Base-by-base conservation (phyloP, 768 basidiomycete genomes). In the Suillus decipiens region DNA sequence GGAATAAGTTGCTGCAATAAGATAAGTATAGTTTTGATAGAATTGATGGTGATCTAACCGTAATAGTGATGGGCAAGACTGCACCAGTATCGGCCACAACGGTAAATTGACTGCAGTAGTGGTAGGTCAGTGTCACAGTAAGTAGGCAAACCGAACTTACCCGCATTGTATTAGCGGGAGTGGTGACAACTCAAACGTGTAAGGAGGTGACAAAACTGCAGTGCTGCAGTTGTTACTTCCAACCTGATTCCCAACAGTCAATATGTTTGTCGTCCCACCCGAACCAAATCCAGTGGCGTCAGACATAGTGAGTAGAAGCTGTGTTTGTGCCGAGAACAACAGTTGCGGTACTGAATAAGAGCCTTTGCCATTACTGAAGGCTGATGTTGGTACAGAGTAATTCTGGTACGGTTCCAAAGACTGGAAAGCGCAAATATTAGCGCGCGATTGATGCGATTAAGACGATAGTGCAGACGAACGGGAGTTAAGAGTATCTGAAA, bases 281-380 rank as follows among this genome's bases (percentile, higher is more conserved):
- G 86, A 78, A 43, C 77, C 89, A 70, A 88, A 90, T 1, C 89
- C 89, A 33, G 82, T 83, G 17, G 85, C 78, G 69, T 93, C 91
- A 28, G 88, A 91, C 87, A 93, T 89, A 37, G 84, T 80, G 24
- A 88, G 63, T 15, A 90, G 55, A 54, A 90, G 76, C 59, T 75
- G 71, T 22, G 78, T 69, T 42, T 70, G 75, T 8, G 76, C 68
- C 17, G 72, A 36, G 43, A 87, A 73, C 2, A 79, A 77, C 12
- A 91, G 64, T 62, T 78, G 79, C 0, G 74, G 54, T 33, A 81
- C 69, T 10, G 79, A 75, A 69, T 79, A 90, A 0, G 81, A 80
- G 54, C 88, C 88, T 63, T 79, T 63, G 55, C 83, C 83, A 76
- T 83, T 78, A 69, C 60, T 80, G 70, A 83, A 86, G 5, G 85